Evolutionary conservation across 2,329 filamentous ascomycete species (phyloP), one percentile per base, ranked within the genome.

Genomic region (Immersiporthe knoxdaviesiana): DNA sequence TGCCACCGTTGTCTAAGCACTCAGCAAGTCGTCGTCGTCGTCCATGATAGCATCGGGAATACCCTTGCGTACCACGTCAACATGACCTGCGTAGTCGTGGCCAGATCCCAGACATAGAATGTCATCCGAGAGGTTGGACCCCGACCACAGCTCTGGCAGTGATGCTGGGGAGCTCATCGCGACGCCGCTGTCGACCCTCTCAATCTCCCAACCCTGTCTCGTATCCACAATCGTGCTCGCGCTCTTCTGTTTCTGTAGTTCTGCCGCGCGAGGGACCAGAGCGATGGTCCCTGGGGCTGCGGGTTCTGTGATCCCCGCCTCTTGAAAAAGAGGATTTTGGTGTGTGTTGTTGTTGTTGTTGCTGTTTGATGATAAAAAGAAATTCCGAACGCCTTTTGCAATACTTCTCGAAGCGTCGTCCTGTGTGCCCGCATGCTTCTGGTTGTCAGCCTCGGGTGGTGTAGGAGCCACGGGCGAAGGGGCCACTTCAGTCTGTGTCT

Each of bases 261-360:
- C 21, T 64, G 68, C 70, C 68, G 65, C 70, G 67, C 60, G 62
- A 61, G 63, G 59, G 63, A 68, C 70, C 70, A 72, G 66, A 72
- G 68, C 70, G 61, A 60, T 44, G 11, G 65, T 67, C 70, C 70
- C 64, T 61, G 68, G 70, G 68, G 68, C 70, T 68, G 63, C 70
- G 68, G 68, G 68, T 72, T 65, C 70, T 72, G 70, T 72, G 60
- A 50, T 67, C 70, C 68, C 66, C 68, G 70, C 65, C 63, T 67
- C 58, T 62, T 47, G 68, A 72, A 72, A 72, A 72, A 72, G 70
- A 72, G 70, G 66, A 67, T 67, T 68, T 56, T 70, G 65, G 35
- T 54, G 18, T 64, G 54, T 41, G 50, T 56, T 50, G 37, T n/a
- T n/a, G n/a, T n/a, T n/a, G n/a, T n/a, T n/a, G n/a, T n/a, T n/a